These are phyloP conservation scores for Penicillium roqueforti DNA, from an alignment of 495 filamentous ascomycete species.

Conservation along the genomic window DNA sequence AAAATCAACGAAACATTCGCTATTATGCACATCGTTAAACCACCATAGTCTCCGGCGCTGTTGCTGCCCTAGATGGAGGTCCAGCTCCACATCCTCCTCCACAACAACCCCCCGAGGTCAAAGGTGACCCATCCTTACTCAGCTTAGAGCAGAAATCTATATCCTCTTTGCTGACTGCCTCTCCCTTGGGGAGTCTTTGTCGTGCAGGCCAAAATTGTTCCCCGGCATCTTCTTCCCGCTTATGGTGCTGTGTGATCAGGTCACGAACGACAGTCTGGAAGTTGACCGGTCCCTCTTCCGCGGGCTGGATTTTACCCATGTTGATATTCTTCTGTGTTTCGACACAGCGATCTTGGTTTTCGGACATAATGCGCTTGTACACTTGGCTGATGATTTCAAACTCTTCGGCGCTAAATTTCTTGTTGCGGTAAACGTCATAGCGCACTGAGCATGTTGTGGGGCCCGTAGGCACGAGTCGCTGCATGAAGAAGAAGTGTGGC, in stretches of 20 bases:
- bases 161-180: constrained; percentile 32
- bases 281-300: constrained; percentile 43
- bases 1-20: background rate
- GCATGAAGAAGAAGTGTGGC: constrained; percentile 46
- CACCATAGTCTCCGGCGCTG: constrained; percentile 17
- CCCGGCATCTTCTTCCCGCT: constrained; percentile 36
- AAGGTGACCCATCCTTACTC: constrained; percentile 12
- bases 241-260: constrained; percentile 34
- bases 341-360: constrained; percentile 45
- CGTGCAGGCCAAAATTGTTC: constrained; percentile 49
- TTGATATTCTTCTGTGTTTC: constrained; percentile 43
- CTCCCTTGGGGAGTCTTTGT: constrained; percentile 31
- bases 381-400: constrained; percentile 39
- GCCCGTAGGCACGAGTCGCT: constrained; percentile 41
- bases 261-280: constrained; percentile 45
- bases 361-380: constrained; percentile 43
- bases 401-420: constrained; percentile 38
- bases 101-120: constrained; percentile 17
- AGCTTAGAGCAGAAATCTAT: constrained; percentile 38
- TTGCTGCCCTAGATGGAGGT: background rate
- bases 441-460: constrained; percentile 34
- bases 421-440: constrained; percentile 50
- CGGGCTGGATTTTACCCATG: constrained; percentile 41
- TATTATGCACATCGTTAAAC: constrained; percentile 11
- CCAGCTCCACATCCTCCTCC: constrained; percentile 20